Evolutionary conservation across 1,139 yeast genomes (phyloP).

Genomic region (Taphrina flavorubra): DNA sequence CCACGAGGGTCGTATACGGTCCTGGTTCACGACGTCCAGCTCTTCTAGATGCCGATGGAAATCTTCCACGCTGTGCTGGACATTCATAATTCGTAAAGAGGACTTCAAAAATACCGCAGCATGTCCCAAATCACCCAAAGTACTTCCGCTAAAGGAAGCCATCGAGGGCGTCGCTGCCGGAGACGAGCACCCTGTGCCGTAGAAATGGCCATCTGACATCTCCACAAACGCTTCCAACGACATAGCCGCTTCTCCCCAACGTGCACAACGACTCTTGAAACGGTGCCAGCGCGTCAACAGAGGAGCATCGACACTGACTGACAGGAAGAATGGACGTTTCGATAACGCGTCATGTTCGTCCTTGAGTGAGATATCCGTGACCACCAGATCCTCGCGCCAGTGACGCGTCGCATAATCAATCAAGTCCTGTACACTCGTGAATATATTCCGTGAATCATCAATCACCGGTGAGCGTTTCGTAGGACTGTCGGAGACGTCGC

Average conservation of each 20-base stretch:
- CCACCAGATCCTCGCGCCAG: constrained; percentile 71
- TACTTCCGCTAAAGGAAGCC: background rate
- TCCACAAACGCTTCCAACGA: constrained; percentile 55
- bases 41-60: constrained; percentile 61
- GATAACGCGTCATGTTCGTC: constrained; percentile 59
- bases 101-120: constrained; percentile 62
- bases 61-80: constrained; percentile 58
- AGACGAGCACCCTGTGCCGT: constrained; percentile 52
- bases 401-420: constrained; percentile 68
- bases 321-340: constrained; percentile 85
- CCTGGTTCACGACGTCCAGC: constrained; percentile 61
- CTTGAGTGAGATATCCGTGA: constrained; percentile 59
- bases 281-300: constrained; percentile 61
- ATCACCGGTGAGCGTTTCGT: background rate
- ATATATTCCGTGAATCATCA: background rate
- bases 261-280: constrained; percentile 48
- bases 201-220: constrained; percentile 58
- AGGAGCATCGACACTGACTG: constrained; percentile 81
- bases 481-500: constrained; percentile 17
- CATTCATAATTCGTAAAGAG: constrained; percentile 66
- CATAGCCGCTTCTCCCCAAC: background rate
- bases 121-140: constrained; percentile 11
- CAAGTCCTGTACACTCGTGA: constrained; percentile 53
- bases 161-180: constrained; percentile 50
- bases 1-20: constrained; percentile 90